Evolutionary conservation across 495 filamentous ascomycete species (phyloP).

Genomic region (Delitschia confertaspora): DNA sequence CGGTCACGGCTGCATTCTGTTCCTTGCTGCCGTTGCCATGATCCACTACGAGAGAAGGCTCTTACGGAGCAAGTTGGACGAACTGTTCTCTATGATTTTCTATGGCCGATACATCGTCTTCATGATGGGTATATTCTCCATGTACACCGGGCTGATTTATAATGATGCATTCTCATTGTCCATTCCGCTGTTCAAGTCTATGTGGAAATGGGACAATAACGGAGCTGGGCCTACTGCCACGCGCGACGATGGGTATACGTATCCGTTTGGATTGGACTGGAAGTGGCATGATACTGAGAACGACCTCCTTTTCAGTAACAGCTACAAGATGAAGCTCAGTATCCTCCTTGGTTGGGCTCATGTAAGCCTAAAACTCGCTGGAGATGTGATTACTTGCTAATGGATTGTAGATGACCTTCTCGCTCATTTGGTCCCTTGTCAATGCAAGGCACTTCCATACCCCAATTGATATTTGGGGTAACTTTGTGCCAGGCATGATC

Average conservation of each 20-base stretch:
- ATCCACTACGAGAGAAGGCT: slow-evolving; percentile 90
- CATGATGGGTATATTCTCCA: slow-evolving; percentile 93
- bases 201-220: slow-evolving; percentile 74
- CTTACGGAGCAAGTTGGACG: slow-evolving; percentile 75
- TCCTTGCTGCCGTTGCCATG: slow-evolving; percentile 71
- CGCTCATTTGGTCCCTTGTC: slow-evolving; percentile 82
- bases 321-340: slow-evolving; percentile 99
- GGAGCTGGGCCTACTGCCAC: slow-evolving; percentile 57
- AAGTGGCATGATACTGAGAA: slow-evolving; percentile 94
- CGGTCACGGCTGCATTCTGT: slow-evolving; percentile 84
- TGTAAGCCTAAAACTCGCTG: slow-evolving; percentile 38
- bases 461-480: slow-evolving; percentile 89
- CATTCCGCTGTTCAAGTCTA: slow-evolving; percentile 75
- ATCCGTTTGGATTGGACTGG: slow-evolving; percentile 95
- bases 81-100: slow-evolving; percentile 95
- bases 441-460: slow-evolving; percentile 92
- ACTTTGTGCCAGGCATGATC: slow-evolving; percentile 95
- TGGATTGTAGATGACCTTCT: slow-evolving; percentile 77
- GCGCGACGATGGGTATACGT: slow-evolving; percentile 64
- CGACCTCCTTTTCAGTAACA: slow-evolving; percentile 87
- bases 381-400: slow-evolving; percentile 1
- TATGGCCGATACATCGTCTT: slow-evolving; percentile 97
- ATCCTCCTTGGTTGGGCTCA: slow-evolving; percentile 93
- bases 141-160: slow-evolving; percentile 96
- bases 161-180: slow-evolving; percentile 95